Conservation (phyloP, 768 basidiomycete species). For the Tulasnella sp. region DNA sequence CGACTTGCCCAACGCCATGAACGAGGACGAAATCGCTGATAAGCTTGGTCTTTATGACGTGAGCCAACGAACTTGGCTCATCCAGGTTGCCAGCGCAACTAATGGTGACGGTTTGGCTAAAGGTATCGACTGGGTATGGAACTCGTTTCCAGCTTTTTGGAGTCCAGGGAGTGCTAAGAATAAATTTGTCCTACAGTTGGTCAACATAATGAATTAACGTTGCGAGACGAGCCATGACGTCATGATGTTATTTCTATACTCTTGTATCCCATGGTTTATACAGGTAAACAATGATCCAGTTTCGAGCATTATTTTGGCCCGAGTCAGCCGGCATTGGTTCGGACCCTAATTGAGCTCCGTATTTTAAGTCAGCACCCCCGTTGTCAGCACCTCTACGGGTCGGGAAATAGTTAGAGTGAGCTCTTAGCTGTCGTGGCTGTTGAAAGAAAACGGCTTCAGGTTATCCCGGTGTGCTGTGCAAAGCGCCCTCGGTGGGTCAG, state of each 20-base stretch:
- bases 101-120: slow-evolving; percentile 98
- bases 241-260: too few relatives aligned
- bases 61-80: slow-evolving; percentile 96
- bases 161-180: neutral
- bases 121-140: slow-evolving; percentile 82
- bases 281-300: too few relatives aligned
- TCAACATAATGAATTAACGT: too few relatives aligned
- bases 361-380: too few relatives aligned
- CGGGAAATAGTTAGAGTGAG: too few relatives aligned
- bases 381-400: too few relatives aligned
- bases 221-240: neutral
- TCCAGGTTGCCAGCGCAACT: slow-evolving; percentile 97
- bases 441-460: too few relatives aligned
- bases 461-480: neutral
- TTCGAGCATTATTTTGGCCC: too few relatives aligned
- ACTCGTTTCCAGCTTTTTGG: neutral
- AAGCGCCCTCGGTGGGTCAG: neutral
- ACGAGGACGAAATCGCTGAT: slow-evolving; percentile 98
- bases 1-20: slow-evolving; percentile 75
- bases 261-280: too few relatives aligned
- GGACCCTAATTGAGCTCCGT: too few relatives aligned
- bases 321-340: too few relatives aligned
- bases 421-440: too few relatives aligned
- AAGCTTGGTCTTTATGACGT: slow-evolving; percentile 98
- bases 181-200: neutral